These are phyloP conservation scores for Chytridium lagenaria DNA, from an alignment of 371 early-diverging fungal species.

Conservation along the genomic window DNA sequence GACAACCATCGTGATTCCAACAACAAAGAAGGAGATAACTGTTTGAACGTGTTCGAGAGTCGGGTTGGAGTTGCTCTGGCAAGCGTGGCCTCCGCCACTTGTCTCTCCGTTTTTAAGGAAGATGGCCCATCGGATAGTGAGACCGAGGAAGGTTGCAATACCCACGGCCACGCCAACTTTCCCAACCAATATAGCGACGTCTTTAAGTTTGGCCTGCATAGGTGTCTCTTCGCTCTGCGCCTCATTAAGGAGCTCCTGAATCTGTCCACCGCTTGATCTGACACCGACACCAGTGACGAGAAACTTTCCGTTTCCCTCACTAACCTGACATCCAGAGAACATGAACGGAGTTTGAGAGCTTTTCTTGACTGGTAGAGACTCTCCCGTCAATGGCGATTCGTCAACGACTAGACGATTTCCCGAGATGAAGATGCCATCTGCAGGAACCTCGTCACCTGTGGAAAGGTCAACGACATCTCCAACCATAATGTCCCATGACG, in stretches of 20 bases:
- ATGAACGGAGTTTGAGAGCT: constrained; percentile 74
- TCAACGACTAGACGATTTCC: constrained; percentile 52
- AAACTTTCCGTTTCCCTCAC: constrained; percentile 86
- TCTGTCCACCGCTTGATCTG: constrained; percentile 69
- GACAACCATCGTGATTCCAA: constrained; percentile 83
- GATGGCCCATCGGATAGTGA: constrained; percentile 82
- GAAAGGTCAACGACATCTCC: constrained; percentile 65
- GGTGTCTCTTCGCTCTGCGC: constrained; percentile 83
- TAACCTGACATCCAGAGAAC: constrained; percentile 82
- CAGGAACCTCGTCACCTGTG: constrained; percentile 66
- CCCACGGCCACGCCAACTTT: constrained; percentile 92
- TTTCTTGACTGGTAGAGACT: constrained; percentile 69
- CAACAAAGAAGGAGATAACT: constrained; percentile 52
- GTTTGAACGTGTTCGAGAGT: constrained; percentile 39
- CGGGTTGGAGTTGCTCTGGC: constrained; percentile 48
- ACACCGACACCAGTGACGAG: constrained; percentile 91
- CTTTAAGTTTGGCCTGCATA: constrained; percentile 87
- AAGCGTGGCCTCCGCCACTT: constrained; percentile 57
- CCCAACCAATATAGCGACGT: constrained; percentile 91
- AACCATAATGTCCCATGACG: constrained; percentile 60
- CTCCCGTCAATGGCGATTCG: constrained; percentile 83
- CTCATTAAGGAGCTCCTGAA: constrained; percentile 84
- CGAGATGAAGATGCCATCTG: constrained; percentile 47
- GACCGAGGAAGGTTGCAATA: constrained; percentile 73
- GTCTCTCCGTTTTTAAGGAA: constrained; percentile 28